A percentile compares a stretch with the other conserved stretches of the same genome.
phyloP scores from a whole-genome alignment of 805 yeast species.

The Nakazawaea wyomingensis region DNA sequence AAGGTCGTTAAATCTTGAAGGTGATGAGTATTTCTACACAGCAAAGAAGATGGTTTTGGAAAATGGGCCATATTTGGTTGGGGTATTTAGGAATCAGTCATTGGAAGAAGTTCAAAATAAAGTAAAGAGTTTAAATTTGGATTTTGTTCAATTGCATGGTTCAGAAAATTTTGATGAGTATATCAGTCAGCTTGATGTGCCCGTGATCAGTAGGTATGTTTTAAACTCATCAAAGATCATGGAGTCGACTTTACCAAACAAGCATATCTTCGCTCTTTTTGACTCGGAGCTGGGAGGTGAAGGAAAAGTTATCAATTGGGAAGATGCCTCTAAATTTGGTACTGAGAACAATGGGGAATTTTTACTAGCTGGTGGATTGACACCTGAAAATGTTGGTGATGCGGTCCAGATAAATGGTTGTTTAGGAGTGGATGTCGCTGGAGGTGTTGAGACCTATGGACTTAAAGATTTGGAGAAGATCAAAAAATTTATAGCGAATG shows the following conservation, averaged over 20 bases:
- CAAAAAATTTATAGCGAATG: slow-evolving; percentile 48
- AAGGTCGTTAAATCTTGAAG: slow-evolving; percentile 16
- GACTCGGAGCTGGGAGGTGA: slow-evolving; percentile 94
- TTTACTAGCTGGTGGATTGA: slow-evolving; percentile 87
- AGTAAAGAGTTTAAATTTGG: slow-evolving; percentile 46
- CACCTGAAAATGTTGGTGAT: slow-evolving; percentile 59
- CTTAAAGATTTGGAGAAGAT: slow-evolving; percentile 66
- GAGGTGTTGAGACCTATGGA: slow-evolving; percentile 87
- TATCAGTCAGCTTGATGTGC: slow-evolving; percentile 34
- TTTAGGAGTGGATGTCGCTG: slow-evolving; percentile 90
- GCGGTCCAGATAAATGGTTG: slow-evolving; percentile 55
- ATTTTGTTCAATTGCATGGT: slow-evolving; percentile 88
- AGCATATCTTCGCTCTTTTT: slow-evolving; percentile 56
- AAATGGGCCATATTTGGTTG: slow-evolving; percentile 71
- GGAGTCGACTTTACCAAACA: slow-evolving; percentile 22
- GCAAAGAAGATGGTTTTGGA: slow-evolving; percentile 20
- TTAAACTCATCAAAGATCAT: slow-evolving; percentile 43
- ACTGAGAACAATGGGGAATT: slow-evolving; percentile 29
- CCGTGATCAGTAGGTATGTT: slow-evolving; percentile 70
- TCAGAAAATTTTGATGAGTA: slow-evolving; percentile 49
- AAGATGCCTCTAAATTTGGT: slow-evolving; percentile 35
- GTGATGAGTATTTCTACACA: slow-evolving; percentile 30
- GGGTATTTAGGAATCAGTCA: slow-evolving; percentile 84
- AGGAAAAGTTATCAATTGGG: slow-evolving; percentile 80
- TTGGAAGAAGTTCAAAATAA: slow-evolving; percentile 50